Evolutionary conservation across 306 rosid genomes (phyloP).

Genomic region (Quercus glauca): DNA sequence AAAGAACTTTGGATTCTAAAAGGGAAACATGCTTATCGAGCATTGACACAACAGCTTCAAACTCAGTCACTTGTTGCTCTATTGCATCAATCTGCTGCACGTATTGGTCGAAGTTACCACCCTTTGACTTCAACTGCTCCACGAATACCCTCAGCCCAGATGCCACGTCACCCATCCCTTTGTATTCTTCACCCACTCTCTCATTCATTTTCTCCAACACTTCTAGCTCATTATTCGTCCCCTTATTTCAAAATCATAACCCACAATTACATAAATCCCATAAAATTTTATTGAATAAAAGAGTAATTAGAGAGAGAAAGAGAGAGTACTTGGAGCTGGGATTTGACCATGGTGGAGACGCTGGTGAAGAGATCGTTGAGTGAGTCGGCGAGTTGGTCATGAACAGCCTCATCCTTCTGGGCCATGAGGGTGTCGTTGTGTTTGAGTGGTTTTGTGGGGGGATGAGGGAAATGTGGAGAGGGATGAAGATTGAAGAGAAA

Average conservation of each 20-base stretch:
- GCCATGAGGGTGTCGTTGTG: conserved; percentile 27
- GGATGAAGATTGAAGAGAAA: too few relatives aligned
- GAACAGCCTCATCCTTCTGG: conserved; percentile 7
- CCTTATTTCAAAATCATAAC: conserved; percentile 35
- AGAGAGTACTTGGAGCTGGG: conserved; percentile 71
- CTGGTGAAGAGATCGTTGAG: conserved; percentile 65
- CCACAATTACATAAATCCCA: background rate
- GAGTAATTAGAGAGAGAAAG: background rate
- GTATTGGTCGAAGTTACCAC: conserved; percentile 68
- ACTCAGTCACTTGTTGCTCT: conserved; percentile 81
- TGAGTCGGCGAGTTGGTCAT: conserved; percentile 59
- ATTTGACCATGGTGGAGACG: conserved; percentile 75
- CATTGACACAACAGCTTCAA: conserved; percentile 80
- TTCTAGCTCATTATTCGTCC: conserved; percentile 72
- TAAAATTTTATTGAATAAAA: background rate
- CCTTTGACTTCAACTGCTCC: conserved; percentile 80
- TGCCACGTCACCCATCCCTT: conserved; percentile 76
- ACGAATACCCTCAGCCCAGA: conserved; percentile 83
- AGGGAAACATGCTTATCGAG: conserved; percentile 64
- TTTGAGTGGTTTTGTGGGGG: too few relatives aligned
- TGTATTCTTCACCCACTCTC: conserved; percentile 79
- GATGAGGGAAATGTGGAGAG: too few relatives aligned
- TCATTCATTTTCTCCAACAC: conserved; percentile 85
- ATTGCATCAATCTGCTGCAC: conserved; percentile 70
- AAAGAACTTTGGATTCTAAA: conserved; percentile 68